Conservation (phyloP, 441 rosid genomes). For the Bruguiera hainesii region DNA sequence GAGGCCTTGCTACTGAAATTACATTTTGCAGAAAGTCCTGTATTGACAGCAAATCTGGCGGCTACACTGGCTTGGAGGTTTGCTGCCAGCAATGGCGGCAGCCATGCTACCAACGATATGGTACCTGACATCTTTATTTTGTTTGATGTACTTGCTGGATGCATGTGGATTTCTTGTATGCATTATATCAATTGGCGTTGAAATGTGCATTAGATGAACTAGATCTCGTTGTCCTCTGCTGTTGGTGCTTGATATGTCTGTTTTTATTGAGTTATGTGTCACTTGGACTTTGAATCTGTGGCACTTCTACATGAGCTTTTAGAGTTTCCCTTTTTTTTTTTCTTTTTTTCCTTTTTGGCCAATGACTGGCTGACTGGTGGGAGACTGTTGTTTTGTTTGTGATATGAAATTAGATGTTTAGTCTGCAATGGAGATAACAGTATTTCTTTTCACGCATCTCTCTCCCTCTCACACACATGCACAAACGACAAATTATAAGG, state of each 20-base stretch:
- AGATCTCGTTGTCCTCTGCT: constrained; percentile 18
- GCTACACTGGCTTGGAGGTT: constrained; percentile 89
- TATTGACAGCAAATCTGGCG: constrained; percentile 51
- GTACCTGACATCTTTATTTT: constrained; percentile 30
- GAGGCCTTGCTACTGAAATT: constrained; percentile 29
- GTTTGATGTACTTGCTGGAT: not conserved
- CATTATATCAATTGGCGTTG: too few relatives aligned
- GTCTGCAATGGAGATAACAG: too few relatives aligned
- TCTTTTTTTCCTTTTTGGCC: too few relatives aligned
- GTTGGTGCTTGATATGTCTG: not conserved
- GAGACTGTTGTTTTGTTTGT: too few relatives aligned
- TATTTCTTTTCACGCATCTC: too few relatives aligned
- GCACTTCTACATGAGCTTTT: not conserved
- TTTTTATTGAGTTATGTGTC: not conserved
- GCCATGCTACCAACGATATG: constrained; percentile 60
- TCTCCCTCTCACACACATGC: too few relatives aligned
- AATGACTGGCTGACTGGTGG: not conserved
- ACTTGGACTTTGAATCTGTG: not conserved
- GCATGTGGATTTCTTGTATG: too few relatives aligned
- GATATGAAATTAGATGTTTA: too few relatives aligned
- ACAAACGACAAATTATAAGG: not conserved
- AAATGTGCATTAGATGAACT: constrained; percentile 4
- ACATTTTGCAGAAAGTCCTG: constrained; percentile 30
- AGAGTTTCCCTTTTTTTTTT: too few relatives aligned
- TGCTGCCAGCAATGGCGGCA: constrained; percentile 69